Evolutionary conservation across 495 filamentous ascomycete genomes (phyloP), one percentile per base, ranked within the genome.

Genomic region (Penicillium waksmanii): DNA sequence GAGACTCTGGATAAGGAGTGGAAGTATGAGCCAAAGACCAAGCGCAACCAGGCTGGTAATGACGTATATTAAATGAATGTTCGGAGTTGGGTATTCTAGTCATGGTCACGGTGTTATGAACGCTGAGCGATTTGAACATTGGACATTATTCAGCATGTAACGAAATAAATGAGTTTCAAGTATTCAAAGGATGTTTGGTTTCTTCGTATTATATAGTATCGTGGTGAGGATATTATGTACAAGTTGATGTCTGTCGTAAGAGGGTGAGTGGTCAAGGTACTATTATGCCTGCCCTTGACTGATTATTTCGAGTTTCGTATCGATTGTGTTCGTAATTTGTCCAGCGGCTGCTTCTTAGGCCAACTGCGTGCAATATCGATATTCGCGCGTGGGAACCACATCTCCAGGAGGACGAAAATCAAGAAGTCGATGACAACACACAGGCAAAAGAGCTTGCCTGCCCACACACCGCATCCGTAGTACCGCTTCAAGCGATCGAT

Each of bases 391-490:
- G 95, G 96, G 56, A 87, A 93, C 77, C 85, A 89, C 74, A 96
- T 84, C 72, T 98, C 96, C 44, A 97, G 76, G 53, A 94, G 85
- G 31, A 96, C 80, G 61, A 89, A 96, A 50, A 98, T 79, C 60
- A 98, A 69, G 65, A 94, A 97, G 69, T 98, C 95, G 47, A 98
- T 89, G 60, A 97, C 87, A 15, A 94, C 93, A 59, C 93, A 97
- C 2, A 98, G 74, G 65, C 93, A 96, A 68, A 98, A 98, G 21
- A 98, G 74, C 74, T 98, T 98, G 8, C 95, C 95, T 10, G 95
- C 95, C 95, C 95, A 98, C 40, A 98, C 92, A n/a, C 95, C 95
- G 67, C 95, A 98, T n/a, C 95, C 95, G 67, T 98, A 98, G 67
- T 98, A 98, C 25, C 93, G 77, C 73, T 98, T 98, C 21, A 98